Evolutionary conservation across 2,329 filamentous ascomycete genomes (phyloP), one percentile per base, ranked within the genome.

Genomic region (Xylaria sp.): DNA sequence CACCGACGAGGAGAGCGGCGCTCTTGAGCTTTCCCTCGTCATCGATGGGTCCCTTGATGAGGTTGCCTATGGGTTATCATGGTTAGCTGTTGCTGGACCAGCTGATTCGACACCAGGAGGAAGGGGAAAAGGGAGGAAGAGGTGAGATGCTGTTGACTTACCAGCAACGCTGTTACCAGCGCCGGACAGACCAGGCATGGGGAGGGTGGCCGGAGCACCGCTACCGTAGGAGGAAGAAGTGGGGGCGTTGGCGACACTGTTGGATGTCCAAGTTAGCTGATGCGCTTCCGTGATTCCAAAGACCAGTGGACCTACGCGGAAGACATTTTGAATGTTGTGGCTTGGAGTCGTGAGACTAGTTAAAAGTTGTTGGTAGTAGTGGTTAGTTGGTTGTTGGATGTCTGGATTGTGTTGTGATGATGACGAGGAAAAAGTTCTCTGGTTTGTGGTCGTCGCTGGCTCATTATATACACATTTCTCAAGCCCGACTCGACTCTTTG

Each of bases 1-100:
- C 43, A 46, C 43, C 43, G 43, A 46, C 43, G 21, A 46, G 43
- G 43, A 46, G 43, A n/a, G 43, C 43, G 43, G 43, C 43, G 43
- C 43, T 46, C 43, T 46, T 46, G 21, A 46, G 14, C 43, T 46
- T 46, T 46, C 43, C 43, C 1, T 46, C 43, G 21, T 46, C 43
- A 46, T 46, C 43, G 14, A 46, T 28, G 43, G 43, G 43, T 6
- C 43, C 43, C 43, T 46, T 46, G 43, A 46, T 46, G 43, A 46
- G 43, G 21, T 46, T 46, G 43, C 43, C 43, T 46, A 23, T 46
- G 21, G 12, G 23, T 15, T 46, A 25, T 46, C 21, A 25, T 28
- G 21, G 43, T 46, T n/a, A 46, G 23, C 43, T 46, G 23, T 46
- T 28, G 14, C 12, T 46, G 43, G 43, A n/a, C 43, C 14, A 28